Evolutionary conservation across 495 filamentous ascomycete species (phyloP).

Genomic region (Aspergillus incahuasiensis): DNA sequence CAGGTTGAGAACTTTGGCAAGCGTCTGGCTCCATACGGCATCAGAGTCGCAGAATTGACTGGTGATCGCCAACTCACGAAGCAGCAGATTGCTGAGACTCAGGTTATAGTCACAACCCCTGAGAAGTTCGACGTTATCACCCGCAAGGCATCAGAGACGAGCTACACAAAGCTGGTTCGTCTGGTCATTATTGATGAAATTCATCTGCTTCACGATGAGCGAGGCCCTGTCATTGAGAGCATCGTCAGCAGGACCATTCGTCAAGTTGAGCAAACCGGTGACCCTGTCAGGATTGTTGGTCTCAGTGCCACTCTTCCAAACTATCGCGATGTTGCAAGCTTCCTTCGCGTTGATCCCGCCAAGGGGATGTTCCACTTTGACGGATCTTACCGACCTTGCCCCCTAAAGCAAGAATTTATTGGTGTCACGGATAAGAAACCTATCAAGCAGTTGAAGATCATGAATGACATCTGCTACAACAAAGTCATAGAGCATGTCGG

Average conservation of each 20-base stretch:
- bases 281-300: constrained; percentile 85
- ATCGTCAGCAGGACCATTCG: constrained; percentile 94
- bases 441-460: constrained; percentile 97
- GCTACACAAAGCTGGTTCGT: constrained; percentile 93
- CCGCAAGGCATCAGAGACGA: constrained; percentile 91
- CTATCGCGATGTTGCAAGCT: constrained; percentile 93
- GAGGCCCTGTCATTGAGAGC: constrained; percentile 93
- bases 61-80: constrained; percentile 98
- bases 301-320: constrained; percentile 95
- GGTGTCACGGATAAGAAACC: constrained; percentile 97
- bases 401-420: constrained; percentile 93
- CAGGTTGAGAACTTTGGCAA: constrained; percentile 96
- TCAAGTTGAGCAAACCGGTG: constrained; percentile 86
- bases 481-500: constrained; percentile 98
- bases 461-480: constrained; percentile 98
- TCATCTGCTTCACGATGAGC: constrained; percentile 94
- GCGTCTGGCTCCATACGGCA: constrained; percentile 82
- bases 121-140: constrained; percentile 99
- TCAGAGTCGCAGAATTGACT: constrained; percentile 88
- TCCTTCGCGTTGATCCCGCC: constrained; percentile 81
- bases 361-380: constrained; percentile 96
- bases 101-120: constrained; percentile 97
- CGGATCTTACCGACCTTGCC: constrained; percentile 88
- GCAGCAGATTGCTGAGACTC: constrained; percentile 95
- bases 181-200: constrained; percentile 98